phyloP scores from a whole-genome alignment of 805 yeast species.

The Metschnikowia bowlesiae region DNA sequence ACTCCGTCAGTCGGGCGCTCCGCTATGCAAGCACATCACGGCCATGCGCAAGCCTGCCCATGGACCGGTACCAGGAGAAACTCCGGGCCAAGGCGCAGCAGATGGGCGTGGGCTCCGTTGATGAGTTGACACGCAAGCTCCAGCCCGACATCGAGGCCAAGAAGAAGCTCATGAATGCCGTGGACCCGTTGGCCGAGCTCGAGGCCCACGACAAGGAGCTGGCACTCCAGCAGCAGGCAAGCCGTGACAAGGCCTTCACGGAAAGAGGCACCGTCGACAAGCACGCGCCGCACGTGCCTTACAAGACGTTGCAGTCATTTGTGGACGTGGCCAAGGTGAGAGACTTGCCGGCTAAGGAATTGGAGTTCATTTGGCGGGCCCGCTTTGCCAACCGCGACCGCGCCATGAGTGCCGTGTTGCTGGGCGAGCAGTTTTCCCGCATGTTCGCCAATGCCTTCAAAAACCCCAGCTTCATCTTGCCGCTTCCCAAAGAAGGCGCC shows the following conservation, averaged over 20 bases:
- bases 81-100: conserved; percentile 33
- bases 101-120: conserved; percentile 39
- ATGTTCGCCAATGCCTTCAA: conserved; percentile 62
- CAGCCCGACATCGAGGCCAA: conserved; percentile 56
- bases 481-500: conserved; percentile 63
- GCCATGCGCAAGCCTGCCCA: not conserved
- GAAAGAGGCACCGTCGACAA: conserved; percentile 31
- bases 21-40: not conserved
- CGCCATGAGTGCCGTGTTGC: conserved; percentile 61
- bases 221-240: conserved; percentile 21
- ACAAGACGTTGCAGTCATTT: conserved; percentile 67
- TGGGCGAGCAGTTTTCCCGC: conserved; percentile 53
- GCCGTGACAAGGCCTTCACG: conserved; percentile 19
- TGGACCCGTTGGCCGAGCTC: conserved; percentile 70
- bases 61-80: conserved; percentile 26
- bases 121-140: conserved; percentile 57
- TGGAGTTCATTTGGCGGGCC: conserved; percentile 85
- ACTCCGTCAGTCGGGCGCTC: not conserved
- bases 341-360: conserved; percentile 53
- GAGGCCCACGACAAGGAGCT: conserved; percentile 49
- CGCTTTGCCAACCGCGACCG: conserved; percentile 63
- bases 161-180: conserved; percentile 51
- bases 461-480: conserved; percentile 84
- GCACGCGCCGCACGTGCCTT: conserved; percentile 44
- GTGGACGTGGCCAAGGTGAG: conserved; percentile 64